A percentile compares a stretch with the other conserved stretches of the same genome.
Evolutionary conservation across 2,329 filamentous ascomycete genomes (phyloP).

Genomic region (Pseudocercospora cruenta): DNA sequence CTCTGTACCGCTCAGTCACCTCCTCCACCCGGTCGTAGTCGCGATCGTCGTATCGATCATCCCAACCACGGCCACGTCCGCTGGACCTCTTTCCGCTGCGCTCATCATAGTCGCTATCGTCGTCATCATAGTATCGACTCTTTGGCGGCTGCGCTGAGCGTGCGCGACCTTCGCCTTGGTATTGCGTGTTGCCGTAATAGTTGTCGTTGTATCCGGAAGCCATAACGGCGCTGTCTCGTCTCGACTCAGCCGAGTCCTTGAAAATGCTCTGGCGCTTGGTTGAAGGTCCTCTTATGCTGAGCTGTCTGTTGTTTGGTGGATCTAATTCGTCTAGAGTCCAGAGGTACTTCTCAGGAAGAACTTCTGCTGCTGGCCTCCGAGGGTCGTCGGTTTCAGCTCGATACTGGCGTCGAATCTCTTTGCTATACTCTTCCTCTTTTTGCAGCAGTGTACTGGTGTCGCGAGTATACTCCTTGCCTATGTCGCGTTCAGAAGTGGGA

Average conservation of each 20-base stretch:
- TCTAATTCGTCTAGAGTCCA: constrained; percentile 19
- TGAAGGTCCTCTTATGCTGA: not conserved
- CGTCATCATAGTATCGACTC: constrained; percentile 34
- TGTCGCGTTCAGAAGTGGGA: constrained; percentile 23
- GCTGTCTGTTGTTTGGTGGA: not conserved
- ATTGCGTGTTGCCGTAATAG: constrained; percentile 25
- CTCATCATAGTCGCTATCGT: constrained; percentile 39
- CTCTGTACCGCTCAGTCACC: constrained; percentile 37
- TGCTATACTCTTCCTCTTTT: constrained; percentile 29
- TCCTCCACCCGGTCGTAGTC: constrained; percentile 37
- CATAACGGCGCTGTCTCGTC: constrained; percentile 31
- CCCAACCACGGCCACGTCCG: constrained; percentile 31
- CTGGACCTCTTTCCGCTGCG: constrained; percentile 30
- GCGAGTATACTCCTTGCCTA: constrained; percentile 15
- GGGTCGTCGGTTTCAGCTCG: constrained; percentile 39
- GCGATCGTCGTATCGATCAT: constrained; percentile 28
- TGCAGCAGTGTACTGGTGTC: constrained; percentile 25
- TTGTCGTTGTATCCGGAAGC: constrained; percentile 33
- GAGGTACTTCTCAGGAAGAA: constrained; percentile 22
- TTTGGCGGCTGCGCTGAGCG: constrained; percentile 35
- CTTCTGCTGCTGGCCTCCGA: constrained; percentile 30
- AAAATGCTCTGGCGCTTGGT: constrained; percentile 13
- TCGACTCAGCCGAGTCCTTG: constrained; percentile 10
- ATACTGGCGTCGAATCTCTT: constrained; percentile 34
- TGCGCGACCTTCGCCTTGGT: constrained; percentile 28